Evolutionary conservation across 225 moss, liverwort and hornwort genomes (phyloP), one percentile per base, ranked within the genome.

Genomic region (Sphagnum tenellum): DNA sequence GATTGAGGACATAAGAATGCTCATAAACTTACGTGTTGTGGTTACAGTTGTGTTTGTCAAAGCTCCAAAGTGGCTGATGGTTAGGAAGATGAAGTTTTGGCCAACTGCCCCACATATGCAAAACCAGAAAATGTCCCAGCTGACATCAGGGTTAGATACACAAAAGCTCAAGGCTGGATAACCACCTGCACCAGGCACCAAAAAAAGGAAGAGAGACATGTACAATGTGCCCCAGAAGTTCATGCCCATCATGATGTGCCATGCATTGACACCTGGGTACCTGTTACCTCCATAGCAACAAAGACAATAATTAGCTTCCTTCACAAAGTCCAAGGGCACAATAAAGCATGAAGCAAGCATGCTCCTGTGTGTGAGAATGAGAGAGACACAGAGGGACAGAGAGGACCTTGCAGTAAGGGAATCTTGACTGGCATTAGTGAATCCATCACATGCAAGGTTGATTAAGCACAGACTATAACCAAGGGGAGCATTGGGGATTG

Each of bases 231-330:
- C 92, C 95, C 96, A 96, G 49, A 92, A 69, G 74, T 96, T 96
- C 96, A 90, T 92, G 55, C 96, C 96, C 85, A 89, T 71, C 96
- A 96, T 96, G 50, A 96, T 61, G 64, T 89, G 92, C 96, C 96
- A 92, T 9, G 88, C 88, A 50, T 80, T 86, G 13, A 88, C 90
- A 63, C 90, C 90, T 0, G 88, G 88, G 60, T 92, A 87, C 70
- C 96, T 96, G 81, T 29, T 29, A 29, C 29, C 29, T 29, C 29
- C 29, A 50, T 12, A 7, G 10, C 29, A 29, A 29, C 29, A 29
- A 29, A 29, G 29, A 29, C 29, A 29, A 29, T 29, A 29, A 29
- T 29, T 29, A 29, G 29, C 29, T 29, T 29, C 29, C 29, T 29
- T 29, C 29, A 29, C 62, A 1, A 29, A 1, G 29, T 29, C 29